Base-by-base conservation (phyloP, 306 rosid genomes). In the Boehmeria nivea region DNA sequence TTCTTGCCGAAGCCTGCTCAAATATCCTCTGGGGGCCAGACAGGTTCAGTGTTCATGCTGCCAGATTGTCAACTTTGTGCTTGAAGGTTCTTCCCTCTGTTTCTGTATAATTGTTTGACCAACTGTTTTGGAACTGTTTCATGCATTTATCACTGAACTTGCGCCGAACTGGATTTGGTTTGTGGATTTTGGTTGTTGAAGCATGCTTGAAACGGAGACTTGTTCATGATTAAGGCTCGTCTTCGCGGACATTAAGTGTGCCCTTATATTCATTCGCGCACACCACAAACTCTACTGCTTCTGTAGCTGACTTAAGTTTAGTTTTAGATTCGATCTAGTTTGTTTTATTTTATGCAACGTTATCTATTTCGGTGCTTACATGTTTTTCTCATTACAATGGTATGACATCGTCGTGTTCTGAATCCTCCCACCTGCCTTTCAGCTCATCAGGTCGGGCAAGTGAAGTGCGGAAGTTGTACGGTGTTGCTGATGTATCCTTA, bases 401-500 rank as follows among this genome's bases (percentile, higher is more conserved):
- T 34, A 17, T 60, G 62, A 37, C 34, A 34, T 36, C 25, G 18
- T 63, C 39, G 12, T 43, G 55, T 31, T 57, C 72, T 72, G n/a
- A n/a, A n/a, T n/a, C n/a, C n/a, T n/a, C n/a, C n/a, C n/a, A n/a
- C n/a, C 59, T 19, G 15, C 42, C 62, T 65, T 58, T 44, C 84
- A 91, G 98, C 87, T 64, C 85, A 87, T 57, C 75, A 82, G 84
- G 82, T 84, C 54, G 96, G 96, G 43, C 81, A 76, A 70, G 98
- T 91, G 49, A 80, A 82, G 56, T 91, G 98, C 60, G 85, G 83
- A 26, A 57, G 75, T 54, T 91, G 98, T 78, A 76, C 78, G 5
- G 67, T 75, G 50, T 72, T 91, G 81, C 78, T 91, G 68, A 80
- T 91, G 89, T 84, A 84, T 77, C 96, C 83, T 7, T 82, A 68